Conservation (phyloP, 768 basidiomycete species). For the Boletus rex-veris region DNA sequence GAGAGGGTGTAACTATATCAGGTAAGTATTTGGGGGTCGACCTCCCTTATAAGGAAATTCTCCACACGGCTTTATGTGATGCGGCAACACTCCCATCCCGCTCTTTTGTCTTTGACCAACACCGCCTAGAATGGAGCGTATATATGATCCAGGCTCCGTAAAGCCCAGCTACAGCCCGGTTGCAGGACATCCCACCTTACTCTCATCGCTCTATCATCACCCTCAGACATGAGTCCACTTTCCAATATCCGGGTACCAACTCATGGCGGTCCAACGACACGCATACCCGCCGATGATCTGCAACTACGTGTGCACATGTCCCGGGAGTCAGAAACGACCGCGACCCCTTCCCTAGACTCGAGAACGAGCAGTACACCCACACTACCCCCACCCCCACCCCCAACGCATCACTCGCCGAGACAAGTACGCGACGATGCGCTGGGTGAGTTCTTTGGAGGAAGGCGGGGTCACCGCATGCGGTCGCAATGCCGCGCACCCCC, state of each 20-base stretch:
- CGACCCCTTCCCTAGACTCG: constrained; percentile 12
- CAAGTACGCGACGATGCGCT: constrained; percentile 30
- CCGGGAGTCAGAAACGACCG: constrained; percentile 21
- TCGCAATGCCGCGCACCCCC: constrained; percentile 32
- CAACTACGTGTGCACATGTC: constrained; percentile 24
- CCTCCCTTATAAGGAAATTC: not conserved
- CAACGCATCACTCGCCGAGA: constrained; percentile 21
- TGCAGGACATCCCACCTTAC: constrained; percentile 10
- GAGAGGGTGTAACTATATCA: not conserved
- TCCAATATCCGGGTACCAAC: constrained; percentile 9
- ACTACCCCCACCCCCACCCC: constrained; percentile 19
- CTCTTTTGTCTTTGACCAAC: constrained; percentile 32
- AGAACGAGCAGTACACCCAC: constrained; percentile 18
- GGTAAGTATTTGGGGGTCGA: constrained; percentile 3
- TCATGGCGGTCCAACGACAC: constrained; percentile 2
- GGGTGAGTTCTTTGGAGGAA: constrained; percentile 30
- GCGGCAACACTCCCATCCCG: not conserved
- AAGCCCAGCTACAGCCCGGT: constrained; percentile 1
- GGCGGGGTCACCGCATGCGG: constrained; percentile 24
- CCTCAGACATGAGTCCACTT: constrained; percentile 13
- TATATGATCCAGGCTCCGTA: constrained; percentile 18
- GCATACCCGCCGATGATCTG: constrained; percentile 12
- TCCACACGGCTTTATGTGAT: not conserved
- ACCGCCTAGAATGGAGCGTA: constrained; percentile 15
- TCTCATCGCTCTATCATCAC: not conserved